A percentile compares a stretch with the other conserved stretches of the same genome.
Evolutionary conservation across 225 moss, liverwort and hornwort genomes (phyloP).

Genomic region (Anthoceros angustus): DNA sequence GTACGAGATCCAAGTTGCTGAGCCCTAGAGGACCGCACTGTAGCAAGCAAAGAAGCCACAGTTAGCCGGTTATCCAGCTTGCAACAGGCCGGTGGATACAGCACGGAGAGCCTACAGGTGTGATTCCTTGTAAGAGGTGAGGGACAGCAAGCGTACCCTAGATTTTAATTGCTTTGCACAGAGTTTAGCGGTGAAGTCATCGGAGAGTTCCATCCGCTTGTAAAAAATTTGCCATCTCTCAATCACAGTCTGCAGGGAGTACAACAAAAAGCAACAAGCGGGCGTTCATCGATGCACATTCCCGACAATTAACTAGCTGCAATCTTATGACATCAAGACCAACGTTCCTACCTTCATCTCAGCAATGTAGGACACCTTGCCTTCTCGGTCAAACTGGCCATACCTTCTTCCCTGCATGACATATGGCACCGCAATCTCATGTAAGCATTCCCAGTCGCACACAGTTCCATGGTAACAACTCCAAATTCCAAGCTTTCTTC

Average conservation of each 20-base stretch:
- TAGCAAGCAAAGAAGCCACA: neutral
- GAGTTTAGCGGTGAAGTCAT: constrained; percentile 13
- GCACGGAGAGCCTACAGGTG: neutral
- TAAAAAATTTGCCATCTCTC: constrained; percentile 15
- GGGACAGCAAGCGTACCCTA: neutral
- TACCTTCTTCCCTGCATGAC: constrained; percentile 8
- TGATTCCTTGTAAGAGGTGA: neutral
- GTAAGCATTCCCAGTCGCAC: neutral
- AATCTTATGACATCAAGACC: neutral
- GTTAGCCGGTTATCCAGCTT: neutral
- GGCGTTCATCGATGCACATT: neutral
- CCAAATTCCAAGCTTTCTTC: neutral
- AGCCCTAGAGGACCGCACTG: constrained; percentile 12
- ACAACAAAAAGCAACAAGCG: neutral
- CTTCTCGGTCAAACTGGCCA: constrained; percentile 13
- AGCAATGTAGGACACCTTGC: constrained; percentile 9
- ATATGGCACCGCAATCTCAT: neutral
- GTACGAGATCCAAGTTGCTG: constrained; percentile 11
- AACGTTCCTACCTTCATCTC: constrained; percentile 8
- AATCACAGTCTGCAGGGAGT: constrained; percentile 7
- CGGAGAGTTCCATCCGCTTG: constrained; percentile 14
- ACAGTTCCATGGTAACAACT: neutral
- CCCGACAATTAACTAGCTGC: neutral
- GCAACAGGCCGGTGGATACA: neutral
- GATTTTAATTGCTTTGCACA: constrained; percentile 13